Percentiles rank a stretch among this genome's conserved stretches.
Conservation (phyloP, 2,329 filamentous ascomycete species). For the Stemphylium beticola region DNA sequence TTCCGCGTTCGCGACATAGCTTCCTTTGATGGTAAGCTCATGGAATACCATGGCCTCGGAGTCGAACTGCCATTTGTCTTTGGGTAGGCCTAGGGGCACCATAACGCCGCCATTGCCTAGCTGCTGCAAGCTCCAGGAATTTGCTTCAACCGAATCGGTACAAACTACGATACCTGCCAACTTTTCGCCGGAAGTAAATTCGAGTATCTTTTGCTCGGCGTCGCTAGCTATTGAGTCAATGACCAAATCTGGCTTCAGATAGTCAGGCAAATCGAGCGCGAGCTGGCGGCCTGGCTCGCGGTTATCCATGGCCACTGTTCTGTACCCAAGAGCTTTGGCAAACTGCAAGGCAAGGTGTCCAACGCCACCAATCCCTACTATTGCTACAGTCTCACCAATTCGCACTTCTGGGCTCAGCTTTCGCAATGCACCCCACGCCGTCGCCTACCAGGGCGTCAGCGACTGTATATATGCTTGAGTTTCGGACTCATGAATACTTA, state of each 20-base stretch:
- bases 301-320: slow-evolving; percentile 33
- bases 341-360: too few relatives aligned
- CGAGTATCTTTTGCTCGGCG: slow-evolving; percentile 20
- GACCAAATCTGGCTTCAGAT: slow-evolving; percentile 28
- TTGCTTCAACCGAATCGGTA: slow-evolving; percentile 1
- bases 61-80: slow-evolving; percentile 35
- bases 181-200: slow-evolving; percentile 30
- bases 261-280: slow-evolving; percentile 20
- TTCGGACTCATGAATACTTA: slow-evolving; percentile 15
- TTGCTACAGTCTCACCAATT: too few relatives aligned
- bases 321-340: slow-evolving; percentile 21
- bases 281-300: slow-evolving; percentile 29
- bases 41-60: slow-evolving; percentile 32
- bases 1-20: slow-evolving; percentile 32
- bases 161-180: slow-evolving; percentile 35
- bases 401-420: too few relatives aligned
- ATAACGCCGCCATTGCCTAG: slow-evolving; percentile 31
- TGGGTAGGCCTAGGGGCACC: slow-evolving; percentile 33
- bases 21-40: slow-evolving; percentile 32
- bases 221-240: slow-evolving; percentile 20
- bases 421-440: too few relatives aligned
- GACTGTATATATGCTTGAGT: neutral
- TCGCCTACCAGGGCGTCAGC: too few relatives aligned
- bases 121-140: slow-evolving; percentile 27
- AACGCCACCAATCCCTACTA: too few relatives aligned